phyloP scores from a whole-genome alignment of 495 filamentous ascomycete genomes.

The Talaromyces liani region DNA sequence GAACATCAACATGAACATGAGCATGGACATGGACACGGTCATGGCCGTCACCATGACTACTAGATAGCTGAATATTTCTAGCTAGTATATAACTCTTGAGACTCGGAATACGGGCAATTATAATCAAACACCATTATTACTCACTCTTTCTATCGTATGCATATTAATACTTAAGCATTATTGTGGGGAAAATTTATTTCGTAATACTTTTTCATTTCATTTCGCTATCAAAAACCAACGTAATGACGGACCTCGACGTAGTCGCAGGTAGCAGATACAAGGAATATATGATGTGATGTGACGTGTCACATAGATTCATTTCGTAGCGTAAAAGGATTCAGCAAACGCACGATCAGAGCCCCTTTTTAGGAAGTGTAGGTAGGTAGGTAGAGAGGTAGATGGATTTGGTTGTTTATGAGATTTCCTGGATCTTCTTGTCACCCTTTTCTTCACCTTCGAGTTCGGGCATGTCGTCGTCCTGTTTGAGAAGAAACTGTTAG shows the following conservation, averaged over 20 bases:
- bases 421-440: constrained; percentile 51
- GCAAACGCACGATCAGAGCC: background rate
- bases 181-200: background rate
- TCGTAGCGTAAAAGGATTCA: background rate
- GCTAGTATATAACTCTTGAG: background rate
- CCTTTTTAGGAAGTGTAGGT: background rate
- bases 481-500: constrained; percentile 21
- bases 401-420: constrained; percentile 29
- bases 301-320: background rate
- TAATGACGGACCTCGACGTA: constrained; percentile 3
- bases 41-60: constrained; percentile 4
- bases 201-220: background rate
- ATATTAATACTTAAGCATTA: background rate
- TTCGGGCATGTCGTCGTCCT: constrained; percentile 55
- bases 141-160: too few species aligned
- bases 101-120: background rate
- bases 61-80: background rate
- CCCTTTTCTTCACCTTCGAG: constrained; percentile 45
- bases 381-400: background rate
- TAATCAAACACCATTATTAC: background rate
- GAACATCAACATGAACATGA: background rate
- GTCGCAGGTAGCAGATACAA: constrained; percentile 1
- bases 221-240: constrained; percentile 1
- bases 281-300: background rate
- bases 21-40: constrained; percentile 7